Conservation (phyloP, 192 early-diverging fungal genomes). For the Kickxella alabastrina region DNA sequence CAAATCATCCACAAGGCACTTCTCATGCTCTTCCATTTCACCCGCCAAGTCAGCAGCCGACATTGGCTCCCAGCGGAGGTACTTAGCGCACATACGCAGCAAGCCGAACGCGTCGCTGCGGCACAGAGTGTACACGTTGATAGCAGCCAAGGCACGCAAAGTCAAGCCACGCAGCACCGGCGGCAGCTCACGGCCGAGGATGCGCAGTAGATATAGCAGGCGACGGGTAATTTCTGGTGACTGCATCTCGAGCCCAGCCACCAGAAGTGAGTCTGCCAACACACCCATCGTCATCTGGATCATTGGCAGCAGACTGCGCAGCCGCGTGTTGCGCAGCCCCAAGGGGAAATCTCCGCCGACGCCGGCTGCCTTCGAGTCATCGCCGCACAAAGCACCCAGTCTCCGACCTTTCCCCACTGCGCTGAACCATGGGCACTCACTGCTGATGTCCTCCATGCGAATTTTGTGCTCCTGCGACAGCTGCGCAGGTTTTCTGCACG, state of each 20-base stretch:
- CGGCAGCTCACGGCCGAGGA: not conserved
- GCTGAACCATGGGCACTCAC: too few species aligned
- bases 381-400: too few species aligned
- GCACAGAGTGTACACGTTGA: not conserved
- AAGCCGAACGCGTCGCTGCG: not conserved
- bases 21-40: too few species aligned
- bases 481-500: too few species aligned
- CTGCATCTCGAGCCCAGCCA: conserved; percentile 21
- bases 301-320: conserved; percentile 23
- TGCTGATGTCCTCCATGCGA: too few species aligned
- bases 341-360: conserved; percentile 3
- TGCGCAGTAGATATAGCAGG: not conserved
- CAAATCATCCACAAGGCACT: too few species aligned
- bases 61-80: too few species aligned
- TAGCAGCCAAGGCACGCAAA: not conserved
- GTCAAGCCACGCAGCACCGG: not conserved
- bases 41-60: too few species aligned
- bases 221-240: conserved; percentile 16
- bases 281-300: conserved; percentile 4
- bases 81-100: not conserved
- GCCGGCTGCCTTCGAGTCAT: too few species aligned
- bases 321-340: conserved; percentile 8
- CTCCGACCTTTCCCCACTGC: too few species aligned
- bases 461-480: too few species aligned
- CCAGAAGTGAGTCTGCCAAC: conserved; percentile 24